These are phyloP conservation scores for Chytriomyces sp. DNA, from an alignment of 192 early-diverging fungal species.

Conservation along the genomic window DNA sequence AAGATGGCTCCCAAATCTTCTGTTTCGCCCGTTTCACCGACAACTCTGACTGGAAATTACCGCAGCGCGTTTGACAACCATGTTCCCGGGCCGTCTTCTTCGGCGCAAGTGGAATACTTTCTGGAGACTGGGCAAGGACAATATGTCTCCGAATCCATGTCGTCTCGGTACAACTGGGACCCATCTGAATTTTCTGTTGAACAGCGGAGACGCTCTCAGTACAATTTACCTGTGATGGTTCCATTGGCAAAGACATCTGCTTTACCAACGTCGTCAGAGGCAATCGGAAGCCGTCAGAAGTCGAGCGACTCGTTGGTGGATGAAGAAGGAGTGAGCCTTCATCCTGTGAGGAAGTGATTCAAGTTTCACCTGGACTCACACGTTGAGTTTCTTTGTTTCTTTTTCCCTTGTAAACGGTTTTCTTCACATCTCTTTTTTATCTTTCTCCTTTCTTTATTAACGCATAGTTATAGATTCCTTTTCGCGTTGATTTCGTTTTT, in stretches of 20 bases:
- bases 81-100: too few species aligned
- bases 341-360: conserved; percentile 6
- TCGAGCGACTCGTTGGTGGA: conserved; percentile 22
- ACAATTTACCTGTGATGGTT: conserved; percentile 26
- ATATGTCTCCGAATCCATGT: neutral
- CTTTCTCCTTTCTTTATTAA: neutral
- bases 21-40: neutral
- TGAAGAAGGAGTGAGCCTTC: conserved; percentile 25
- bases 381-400: neutral
- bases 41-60: too few species aligned
- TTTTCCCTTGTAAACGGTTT: neutral
- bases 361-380: too few species aligned
- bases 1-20: neutral
- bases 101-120: too few species aligned
- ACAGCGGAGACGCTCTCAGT: neutral
- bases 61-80: too few species aligned
- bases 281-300: neutral
- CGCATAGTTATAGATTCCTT: too few species aligned
- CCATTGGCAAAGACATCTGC: neutral
- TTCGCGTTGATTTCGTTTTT: too few species aligned
- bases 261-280: neutral
- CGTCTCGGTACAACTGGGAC: conserved; percentile 27
- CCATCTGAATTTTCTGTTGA: conserved; percentile 4
- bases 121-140: too few species aligned
- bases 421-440: neutral